Evolutionary conservation across 2,329 filamentous ascomycete species (phyloP).

Genomic region (Byssothecium circinans): DNA sequence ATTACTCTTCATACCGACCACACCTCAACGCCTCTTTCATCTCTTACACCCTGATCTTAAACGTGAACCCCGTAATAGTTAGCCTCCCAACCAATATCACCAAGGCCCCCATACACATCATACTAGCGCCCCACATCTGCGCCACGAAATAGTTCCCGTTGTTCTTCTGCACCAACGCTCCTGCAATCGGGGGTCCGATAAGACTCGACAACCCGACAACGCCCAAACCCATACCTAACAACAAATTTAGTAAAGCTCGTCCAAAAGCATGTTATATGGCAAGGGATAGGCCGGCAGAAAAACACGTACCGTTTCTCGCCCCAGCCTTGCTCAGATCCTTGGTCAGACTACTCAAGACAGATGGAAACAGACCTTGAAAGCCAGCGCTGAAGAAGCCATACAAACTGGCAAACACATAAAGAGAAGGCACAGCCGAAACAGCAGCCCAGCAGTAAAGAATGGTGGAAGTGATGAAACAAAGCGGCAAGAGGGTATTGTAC

Average conservation of each 20-base stretch:
- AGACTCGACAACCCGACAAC: conserved; percentile 50
- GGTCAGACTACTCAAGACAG: conserved; percentile 47
- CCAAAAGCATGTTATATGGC: too few relatives aligned
- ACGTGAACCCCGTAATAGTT: conserved; percentile 32
- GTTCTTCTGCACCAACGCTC: conserved; percentile 47
- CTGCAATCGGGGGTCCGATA: conserved; percentile 52
- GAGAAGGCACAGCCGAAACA: conserved; percentile 43
- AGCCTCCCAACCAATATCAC: conserved; percentile 33
- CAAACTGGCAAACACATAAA: conserved; percentile 50
- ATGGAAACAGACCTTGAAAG: conserved; percentile 51
- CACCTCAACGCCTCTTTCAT: too few relatives aligned
- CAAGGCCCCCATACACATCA: conserved; percentile 32
- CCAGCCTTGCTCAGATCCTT: conserved; percentile 52
- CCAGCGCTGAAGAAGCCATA: conserved; percentile 51
- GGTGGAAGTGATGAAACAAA: conserved; percentile 49
- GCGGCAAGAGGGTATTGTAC: conserved; percentile 59
- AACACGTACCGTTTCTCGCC: conserved; percentile 44
- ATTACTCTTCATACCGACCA: too few relatives aligned
- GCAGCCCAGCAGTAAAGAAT: conserved; percentile 61
- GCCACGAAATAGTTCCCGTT: conserved; percentile 49
- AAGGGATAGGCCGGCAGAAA: too few relatives aligned
- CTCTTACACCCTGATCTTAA: conserved; percentile 28
- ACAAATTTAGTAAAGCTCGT: too few relatives aligned
- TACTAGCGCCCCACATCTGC: conserved; percentile 45
- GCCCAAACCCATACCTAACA: conserved; percentile 49